phyloP scores from a whole-genome alignment of 352 stramenopile species.

The Globisporangium heterothallicum region DNA sequence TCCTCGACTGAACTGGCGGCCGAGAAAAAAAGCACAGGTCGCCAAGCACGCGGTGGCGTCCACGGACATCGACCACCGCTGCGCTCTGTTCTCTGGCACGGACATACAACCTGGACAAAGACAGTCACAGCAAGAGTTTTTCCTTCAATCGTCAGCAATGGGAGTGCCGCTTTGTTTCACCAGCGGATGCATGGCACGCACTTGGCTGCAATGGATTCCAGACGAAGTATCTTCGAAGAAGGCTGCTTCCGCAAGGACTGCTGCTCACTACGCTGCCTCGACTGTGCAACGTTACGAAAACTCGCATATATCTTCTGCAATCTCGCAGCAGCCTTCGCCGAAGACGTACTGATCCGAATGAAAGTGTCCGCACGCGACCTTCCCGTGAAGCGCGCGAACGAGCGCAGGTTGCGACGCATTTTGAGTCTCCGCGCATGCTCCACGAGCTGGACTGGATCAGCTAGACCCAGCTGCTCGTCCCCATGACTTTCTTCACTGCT shows the following conservation, averaged over 20 bases:
- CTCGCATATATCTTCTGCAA: not conserved
- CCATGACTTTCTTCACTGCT: too few species aligned
- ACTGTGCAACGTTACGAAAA: not conserved
- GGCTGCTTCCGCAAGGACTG: not conserved
- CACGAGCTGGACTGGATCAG: not conserved
- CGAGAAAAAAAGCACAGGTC: slow-evolving; percentile 32
- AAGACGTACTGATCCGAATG: not conserved
- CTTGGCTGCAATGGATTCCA: slow-evolving; percentile 2
- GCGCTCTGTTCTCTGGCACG: not conserved
- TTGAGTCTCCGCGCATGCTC: not conserved
- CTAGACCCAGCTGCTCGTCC: not conserved
- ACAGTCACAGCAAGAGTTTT: too few species aligned
- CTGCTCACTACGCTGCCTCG: not conserved
- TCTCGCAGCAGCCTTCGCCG: not conserved
- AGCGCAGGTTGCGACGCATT: not conserved
- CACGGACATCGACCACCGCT: slow-evolving; percentile 6
- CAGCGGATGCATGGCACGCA: not conserved
- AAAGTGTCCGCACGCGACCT: not conserved
- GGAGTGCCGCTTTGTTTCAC: too few species aligned
- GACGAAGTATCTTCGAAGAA: not conserved
- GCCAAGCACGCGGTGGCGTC: slow-evolving; percentile 20
- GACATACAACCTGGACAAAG: slow-evolving; percentile 4
- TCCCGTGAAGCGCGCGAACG: not conserved
- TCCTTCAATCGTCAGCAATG: too few species aligned
- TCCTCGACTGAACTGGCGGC: slow-evolving; percentile 20